These are phyloP conservation scores for Solanum peruvianum DNA, from an alignment of 257 asterid species.

Conservation along the genomic window DNA sequence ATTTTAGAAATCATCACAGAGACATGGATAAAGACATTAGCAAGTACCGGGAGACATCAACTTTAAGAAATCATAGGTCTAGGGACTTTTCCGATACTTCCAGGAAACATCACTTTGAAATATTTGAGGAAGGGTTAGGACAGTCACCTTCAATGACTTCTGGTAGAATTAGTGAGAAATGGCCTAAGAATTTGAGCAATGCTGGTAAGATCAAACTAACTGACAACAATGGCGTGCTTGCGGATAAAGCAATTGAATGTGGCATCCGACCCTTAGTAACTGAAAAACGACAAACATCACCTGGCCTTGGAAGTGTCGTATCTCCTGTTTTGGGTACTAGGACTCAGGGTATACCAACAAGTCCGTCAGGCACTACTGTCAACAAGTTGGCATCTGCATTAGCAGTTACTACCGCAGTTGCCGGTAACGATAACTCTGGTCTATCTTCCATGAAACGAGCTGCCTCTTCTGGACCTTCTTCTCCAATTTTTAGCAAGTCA, in stretches of 20 bases:
- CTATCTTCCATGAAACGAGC: slow-evolving; percentile 24
- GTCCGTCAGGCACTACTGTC: slow-evolving; percentile 35
- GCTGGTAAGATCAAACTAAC: slow-evolving; percentile 16
- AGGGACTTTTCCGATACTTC: slow-evolving; percentile 31
- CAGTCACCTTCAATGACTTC: slow-evolving; percentile 62
- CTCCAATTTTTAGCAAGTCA: background rate
- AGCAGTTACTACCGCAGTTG: slow-evolving; percentile 49
- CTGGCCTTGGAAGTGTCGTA: slow-evolving; percentile 52
- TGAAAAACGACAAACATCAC: slow-evolving; percentile 37
- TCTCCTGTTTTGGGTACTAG: slow-evolving; percentile 58
- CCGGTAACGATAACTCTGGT: slow-evolving; percentile 29
- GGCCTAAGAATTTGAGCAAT: slow-evolving; percentile 33
- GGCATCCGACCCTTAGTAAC: slow-evolving; percentile 49
- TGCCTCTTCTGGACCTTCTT: slow-evolving; percentile 19
- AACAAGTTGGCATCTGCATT: slow-evolving; percentile 79
- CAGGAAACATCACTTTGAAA: slow-evolving; percentile 22
- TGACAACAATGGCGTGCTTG: slow-evolving; percentile 18
- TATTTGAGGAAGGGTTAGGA: slow-evolving; percentile 43
- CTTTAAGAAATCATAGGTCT: slow-evolving; percentile 27
- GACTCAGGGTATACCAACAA: slow-evolving; percentile 37
- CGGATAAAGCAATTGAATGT: slow-evolving; percentile 39
- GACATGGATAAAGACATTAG: slow-evolving; percentile 45
- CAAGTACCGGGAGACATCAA: slow-evolving; percentile 30
- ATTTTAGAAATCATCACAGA: slow-evolving; percentile 47
- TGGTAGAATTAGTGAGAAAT: slow-evolving; percentile 42